Evolutionary conservation across 306 rosid species (phyloP).

Genomic region (Inga laurina): DNA sequence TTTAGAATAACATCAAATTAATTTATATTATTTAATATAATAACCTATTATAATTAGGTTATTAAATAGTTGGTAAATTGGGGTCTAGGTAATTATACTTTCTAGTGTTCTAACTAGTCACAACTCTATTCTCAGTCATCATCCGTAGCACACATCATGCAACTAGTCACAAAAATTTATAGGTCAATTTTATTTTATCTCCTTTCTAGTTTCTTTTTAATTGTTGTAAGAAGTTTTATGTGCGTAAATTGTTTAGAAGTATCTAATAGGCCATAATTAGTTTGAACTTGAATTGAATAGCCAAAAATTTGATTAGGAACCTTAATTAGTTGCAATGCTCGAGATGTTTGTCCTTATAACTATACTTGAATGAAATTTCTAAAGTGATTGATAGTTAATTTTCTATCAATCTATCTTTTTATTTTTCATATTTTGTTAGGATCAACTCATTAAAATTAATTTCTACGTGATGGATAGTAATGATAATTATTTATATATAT

Average conservation of each 20-base stretch:
- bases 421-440: not conserved
- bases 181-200: not conserved
- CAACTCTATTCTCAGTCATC: no score
- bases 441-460: not conserved
- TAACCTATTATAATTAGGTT: no score
- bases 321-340: not conserved
- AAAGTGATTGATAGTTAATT: not conserved
- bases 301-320: not conserved
- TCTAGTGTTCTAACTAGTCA: no score
- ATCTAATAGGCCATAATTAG: not conserved
- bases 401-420: not conserved
- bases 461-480: not conserved
- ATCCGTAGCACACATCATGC: no score
- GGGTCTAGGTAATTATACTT: no score
- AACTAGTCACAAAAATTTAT: not conserved
- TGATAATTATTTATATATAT: no score
- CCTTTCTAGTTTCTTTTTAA: no score
- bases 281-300: not conserved
- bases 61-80: no score
- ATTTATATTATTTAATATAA: no score
- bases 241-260: no score
- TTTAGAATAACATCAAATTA: not conserved
- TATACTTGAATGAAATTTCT: not conserved
- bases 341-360: not conserved
- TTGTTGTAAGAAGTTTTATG: no score